Evolutionary conservation across 148 eudicot species (phyloP), one percentile per base, ranked within the genome.

Genomic region (Drosera capensis): DNA sequence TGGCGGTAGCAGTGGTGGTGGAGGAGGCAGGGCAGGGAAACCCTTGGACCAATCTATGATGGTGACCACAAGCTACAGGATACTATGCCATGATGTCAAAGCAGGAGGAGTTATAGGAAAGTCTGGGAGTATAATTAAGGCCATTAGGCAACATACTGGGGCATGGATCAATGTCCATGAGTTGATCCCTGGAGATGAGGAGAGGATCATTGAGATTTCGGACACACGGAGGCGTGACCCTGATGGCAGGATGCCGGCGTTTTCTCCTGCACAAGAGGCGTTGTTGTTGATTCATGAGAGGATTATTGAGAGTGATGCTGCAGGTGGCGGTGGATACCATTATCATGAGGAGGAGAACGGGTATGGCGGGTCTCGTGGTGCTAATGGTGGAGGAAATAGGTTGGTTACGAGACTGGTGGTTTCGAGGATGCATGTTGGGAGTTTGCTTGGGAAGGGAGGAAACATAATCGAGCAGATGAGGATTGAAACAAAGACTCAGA

Each of bases 391-490:
- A 4, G 36, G 34, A n/a, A 62, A 60, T 52, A 61, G 80, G 45
- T 85, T 79, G 48, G 99, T 75, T 23, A 73, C 95, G n/a, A 78
- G 99, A 77, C 53, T 90, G 64, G 95, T 90, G 60, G 99, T 90
- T 51, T 78, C 99, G 9, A 71, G 80, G 53, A 56, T 85, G 88
- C 99, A 90, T 52, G 99, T 90, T 19, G 99, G 99, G 45, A 67
- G 79, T 49, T 76, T 90, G 78, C 45, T 90, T 60, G 99, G 99
- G 52, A 90, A 90, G 59, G 95, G 94, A 14, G 99, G 99, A 65
- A 85, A 78, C 78, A 90, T 90, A 30, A 90, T 90, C 63, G 94
- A 85, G 78, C 95, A 85, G 38, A 90, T 90, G 99, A 81, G 88
- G 73, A 64, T 75, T 20, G 99, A 85, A 56, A 90, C 99, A 29